phyloP scores from a whole-genome alignment of 2,329 filamentous ascomycete genomes.

The Ophiostoma sp. region DNA sequence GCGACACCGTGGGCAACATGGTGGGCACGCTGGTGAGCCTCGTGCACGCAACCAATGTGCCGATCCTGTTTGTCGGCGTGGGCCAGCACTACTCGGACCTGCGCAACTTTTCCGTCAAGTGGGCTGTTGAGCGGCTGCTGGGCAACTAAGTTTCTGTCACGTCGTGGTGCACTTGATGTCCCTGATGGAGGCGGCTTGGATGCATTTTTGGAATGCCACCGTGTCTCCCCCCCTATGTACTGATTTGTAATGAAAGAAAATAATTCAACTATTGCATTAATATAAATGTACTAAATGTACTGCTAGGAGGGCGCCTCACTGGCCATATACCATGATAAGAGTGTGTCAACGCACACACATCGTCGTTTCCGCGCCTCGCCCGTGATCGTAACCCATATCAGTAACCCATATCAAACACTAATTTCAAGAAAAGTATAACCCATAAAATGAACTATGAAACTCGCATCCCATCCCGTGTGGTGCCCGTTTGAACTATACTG shows the following conservation, averaged over 20 bases:
- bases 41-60: slow-evolving; percentile 94
- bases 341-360: background rate
- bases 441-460: no score
- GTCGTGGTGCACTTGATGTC: background rate
- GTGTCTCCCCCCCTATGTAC: background rate
- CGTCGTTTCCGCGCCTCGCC: background rate
- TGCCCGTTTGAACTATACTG: no score
- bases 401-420: background rate
- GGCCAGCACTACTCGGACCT: slow-evolving; percentile 65
- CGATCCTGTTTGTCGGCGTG: slow-evolving; percentile 82
- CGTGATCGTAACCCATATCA: background rate
- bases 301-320: background rate
- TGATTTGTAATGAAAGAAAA: slow-evolving; percentile 6
- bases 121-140: slow-evolving; percentile 62
- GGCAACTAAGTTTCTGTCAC: slow-evolving; percentile 33
- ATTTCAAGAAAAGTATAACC: background rate
- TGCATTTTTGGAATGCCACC: background rate
- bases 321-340: background rate
- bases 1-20: slow-evolving; percentile 99
- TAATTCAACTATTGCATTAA: background rate
- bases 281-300: background rate
- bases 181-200: background rate
- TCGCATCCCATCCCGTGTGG: background rate
- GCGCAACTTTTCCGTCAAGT: slow-evolving; percentile 62
- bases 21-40: slow-evolving; percentile 92